phyloP scores from a whole-genome alignment of 2,329 filamentous ascomycete species.

The Talaromyces sp. region DNA sequence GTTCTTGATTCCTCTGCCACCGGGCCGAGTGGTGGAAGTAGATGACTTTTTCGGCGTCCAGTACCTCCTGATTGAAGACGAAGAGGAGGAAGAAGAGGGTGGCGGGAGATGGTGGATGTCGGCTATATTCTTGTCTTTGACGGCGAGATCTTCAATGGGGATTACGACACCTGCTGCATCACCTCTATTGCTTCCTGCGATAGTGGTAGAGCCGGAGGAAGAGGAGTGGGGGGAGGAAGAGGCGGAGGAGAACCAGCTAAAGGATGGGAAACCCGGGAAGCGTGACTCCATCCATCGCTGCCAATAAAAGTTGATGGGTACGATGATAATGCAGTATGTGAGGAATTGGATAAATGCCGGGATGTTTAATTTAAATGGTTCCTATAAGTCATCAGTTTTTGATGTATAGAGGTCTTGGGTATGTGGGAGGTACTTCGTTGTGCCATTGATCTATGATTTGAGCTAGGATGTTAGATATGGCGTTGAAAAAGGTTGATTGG shows the following conservation, averaged over 20 bases:
- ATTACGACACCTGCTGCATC: slow-evolving; percentile 18
- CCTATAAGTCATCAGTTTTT: slow-evolving; percentile 40
- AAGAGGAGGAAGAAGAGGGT: neutral
- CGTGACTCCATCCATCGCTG: slow-evolving; percentile 71
- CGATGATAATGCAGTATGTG: slow-evolving; percentile 67
- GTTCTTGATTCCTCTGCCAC: slow-evolving; percentile 39
- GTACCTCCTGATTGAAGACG: neutral
- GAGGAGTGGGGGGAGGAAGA: slow-evolving; percentile 34
- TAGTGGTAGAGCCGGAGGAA: slow-evolving; percentile 23
- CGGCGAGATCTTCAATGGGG: slow-evolving; percentile 25
- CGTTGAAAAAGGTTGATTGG: slow-evolving; percentile 38
- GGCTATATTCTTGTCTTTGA: slow-evolving; percentile 15
- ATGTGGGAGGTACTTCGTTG: slow-evolving; percentile 26
- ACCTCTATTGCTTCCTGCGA: slow-evolving; percentile 33
- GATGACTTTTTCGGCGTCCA: slow-evolving; percentile 2
- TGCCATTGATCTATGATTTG: slow-evolving; percentile 39
- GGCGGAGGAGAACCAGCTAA: slow-evolving; percentile 24
- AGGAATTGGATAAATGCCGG: slow-evolving; percentile 72
- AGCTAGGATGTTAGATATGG: slow-evolving; percentile 38
- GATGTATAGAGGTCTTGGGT: too few species aligned
- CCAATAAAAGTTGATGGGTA: slow-evolving; percentile 83
- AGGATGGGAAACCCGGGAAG: slow-evolving; percentile 63
- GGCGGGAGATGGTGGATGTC: slow-evolving; percentile 14
- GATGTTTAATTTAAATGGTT: slow-evolving; percentile 61
- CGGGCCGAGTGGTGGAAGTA: neutral